These are phyloP conservation scores for Arabidopsis hybrid DNA, from an alignment of 441 rosid species.

Conservation along the genomic window DNA sequence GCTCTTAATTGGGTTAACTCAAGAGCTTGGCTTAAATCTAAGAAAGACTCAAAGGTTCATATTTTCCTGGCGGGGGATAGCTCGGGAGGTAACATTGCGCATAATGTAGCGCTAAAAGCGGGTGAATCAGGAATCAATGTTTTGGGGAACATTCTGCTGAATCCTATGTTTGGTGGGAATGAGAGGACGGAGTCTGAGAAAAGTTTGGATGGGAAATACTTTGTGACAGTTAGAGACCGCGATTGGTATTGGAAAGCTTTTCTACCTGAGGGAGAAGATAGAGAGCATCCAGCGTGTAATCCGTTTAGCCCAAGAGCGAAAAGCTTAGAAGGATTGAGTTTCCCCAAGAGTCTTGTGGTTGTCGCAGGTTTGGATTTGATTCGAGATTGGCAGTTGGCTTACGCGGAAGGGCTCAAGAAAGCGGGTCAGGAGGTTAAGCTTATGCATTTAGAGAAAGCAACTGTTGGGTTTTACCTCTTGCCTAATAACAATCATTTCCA, in stretches of 20 bases:
- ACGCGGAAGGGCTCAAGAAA: conserved; percentile 60
- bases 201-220: conserved; percentile 67
- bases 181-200: conserved; percentile 69
- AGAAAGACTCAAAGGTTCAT: conserved; percentile 63
- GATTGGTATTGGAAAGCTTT: conserved; percentile 84
- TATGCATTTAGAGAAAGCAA: conserved; percentile 61
- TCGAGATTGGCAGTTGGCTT: conserved; percentile 69
- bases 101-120: conserved; percentile 64
- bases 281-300: conserved; percentile 75
- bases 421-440: conserved; percentile 66
- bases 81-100: conserved; percentile 73
- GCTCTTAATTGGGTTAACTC: conserved; percentile 67
- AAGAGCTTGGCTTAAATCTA: conserved; percentile 65
- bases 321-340: conserved; percentile 52
- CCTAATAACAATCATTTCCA: conserved; percentile 67
- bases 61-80: conserved; percentile 74
- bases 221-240: conserved; percentile 61
- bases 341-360: conserved; percentile 69
- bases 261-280: conserved; percentile 66
- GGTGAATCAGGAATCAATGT: conserved; percentile 56
- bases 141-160: conserved; percentile 62
- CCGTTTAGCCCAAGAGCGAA: conserved; percentile 62
- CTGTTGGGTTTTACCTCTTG: conserved; percentile 69
- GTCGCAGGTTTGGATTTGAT: conserved; percentile 73
- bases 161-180: conserved; percentile 75